A percentile compares a stretch with the other conserved stretches of the same genome.
Evolutionary conservation across 352 stramenopile genomes (phyloP).

Genomic region (Globisporangium apiculatum): DNA sequence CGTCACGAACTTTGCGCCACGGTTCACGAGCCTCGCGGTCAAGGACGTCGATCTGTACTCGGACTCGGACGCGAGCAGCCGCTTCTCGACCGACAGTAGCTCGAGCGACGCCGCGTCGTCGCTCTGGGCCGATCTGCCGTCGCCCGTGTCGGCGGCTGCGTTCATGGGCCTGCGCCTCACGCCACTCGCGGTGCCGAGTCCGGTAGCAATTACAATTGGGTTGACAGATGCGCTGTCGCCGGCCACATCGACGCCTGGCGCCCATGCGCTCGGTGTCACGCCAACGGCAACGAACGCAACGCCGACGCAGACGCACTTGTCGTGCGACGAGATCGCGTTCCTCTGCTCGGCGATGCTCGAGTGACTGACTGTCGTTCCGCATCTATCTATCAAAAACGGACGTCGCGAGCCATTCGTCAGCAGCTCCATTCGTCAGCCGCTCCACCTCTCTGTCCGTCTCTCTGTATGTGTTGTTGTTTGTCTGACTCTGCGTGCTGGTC

Average conservation of each 20-base stretch:
- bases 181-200: slow-evolving; percentile 13
- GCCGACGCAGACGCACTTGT: slow-evolving; percentile 31
- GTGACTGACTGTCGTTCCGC: slow-evolving; percentile 16
- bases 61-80: slow-evolving; percentile 53
- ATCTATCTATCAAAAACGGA: no score
- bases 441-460: no score
- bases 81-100: slow-evolving; percentile 46
- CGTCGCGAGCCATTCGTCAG: no score
- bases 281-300: slow-evolving; percentile 2
- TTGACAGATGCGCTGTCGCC: slow-evolving; percentile 5
- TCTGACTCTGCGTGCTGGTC: no score
- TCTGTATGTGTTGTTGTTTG: no score
- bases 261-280: slow-evolving; percentile 5
- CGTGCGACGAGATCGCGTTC: slow-evolving; percentile 83
- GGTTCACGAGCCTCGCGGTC: slow-evolving; percentile 21
- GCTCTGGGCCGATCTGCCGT: slow-evolving; percentile 60
- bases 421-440: no score
- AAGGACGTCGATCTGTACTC: slow-evolving; percentile 58
- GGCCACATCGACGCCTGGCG: slow-evolving; percentile 7
- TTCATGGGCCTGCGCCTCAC: slow-evolving; percentile 11
- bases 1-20: slow-evolving; percentile 11
- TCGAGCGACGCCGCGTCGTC: slow-evolving; percentile 33
- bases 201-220: slow-evolving; percentile 7
- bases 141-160: slow-evolving; percentile 9
- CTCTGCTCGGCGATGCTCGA: slow-evolving; percentile 78